Evolutionary conservation across 805 yeast genomes (phyloP), one percentile per base, ranked within the genome.

Genomic region (Teunomyces cretensis): DNA sequence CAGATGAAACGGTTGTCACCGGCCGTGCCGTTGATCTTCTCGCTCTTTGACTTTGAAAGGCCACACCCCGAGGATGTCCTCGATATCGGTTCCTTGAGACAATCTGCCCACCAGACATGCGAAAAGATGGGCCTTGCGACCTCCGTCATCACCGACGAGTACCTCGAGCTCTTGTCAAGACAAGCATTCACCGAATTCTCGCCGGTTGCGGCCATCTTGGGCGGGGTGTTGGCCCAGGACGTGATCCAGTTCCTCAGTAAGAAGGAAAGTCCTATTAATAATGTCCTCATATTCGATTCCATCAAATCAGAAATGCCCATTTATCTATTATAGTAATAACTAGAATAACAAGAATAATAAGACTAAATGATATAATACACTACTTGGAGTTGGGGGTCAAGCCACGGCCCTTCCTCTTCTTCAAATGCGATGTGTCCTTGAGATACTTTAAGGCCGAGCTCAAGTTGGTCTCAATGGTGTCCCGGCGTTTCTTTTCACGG

Each of bases 201-300:
- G 9, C 96, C 97, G 1, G 83, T 84, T 0, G 81, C 94, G 4
- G 95, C 98, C 0, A 79, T 94, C 1, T 54, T 92, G 6, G 99
- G 98, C 5, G 99, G 98, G 1, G 76, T 88, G 1, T 65, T 92
- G 17, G 86, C 96, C 2, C 99, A 94, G 65, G 97, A 91, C 61
- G 84, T 89, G 11, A 86, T 94, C 38, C 94, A 94, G 66, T 81
- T 76, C 44, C 64, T 92, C 42, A 85, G 94, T 35, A 79, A 79
- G 53, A 80, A 83, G 53, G 90, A 88, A 54, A 74, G 82, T 33
- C 96, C 97, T 2, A 73, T 91, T 31, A 91, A 89, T 60, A 94
- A 94, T 60, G 73, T 88, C 42, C 73, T 87, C 51, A 67, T 92
- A 1, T 73, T 91, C 31, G 96, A 94, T 67, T 90, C 92, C 9